phyloP scores from a whole-genome alignment of 225 moss, liverwort and hornwort genomes.

The Climacium dendroides region DNA sequence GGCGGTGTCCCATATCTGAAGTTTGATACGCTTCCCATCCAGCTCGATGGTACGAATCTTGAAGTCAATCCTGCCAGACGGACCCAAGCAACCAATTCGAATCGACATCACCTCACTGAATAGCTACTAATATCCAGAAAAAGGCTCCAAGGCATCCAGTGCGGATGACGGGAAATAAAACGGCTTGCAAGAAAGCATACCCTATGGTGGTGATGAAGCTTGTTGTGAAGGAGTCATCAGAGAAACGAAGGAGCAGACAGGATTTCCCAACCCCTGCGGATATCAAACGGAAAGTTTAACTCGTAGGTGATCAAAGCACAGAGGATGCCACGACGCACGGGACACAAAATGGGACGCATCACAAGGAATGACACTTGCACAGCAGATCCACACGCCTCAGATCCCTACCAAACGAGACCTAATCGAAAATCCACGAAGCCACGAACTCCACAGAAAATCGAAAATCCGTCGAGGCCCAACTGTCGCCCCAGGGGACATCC shows the following conservation, averaged over 20 bases:
- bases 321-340: neutral
- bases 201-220: slow-evolving; percentile 98
- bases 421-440: neutral
- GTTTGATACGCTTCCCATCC: slow-evolving; percentile 94
- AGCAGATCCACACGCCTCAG: neutral
- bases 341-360: neutral
- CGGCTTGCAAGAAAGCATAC: slow-evolving; percentile 12
- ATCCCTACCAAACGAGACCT: neutral
- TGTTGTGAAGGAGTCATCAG: slow-evolving; percentile 96
- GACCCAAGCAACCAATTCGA: neutral
- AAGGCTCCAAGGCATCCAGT: neutral
- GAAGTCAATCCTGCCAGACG: slow-evolving; percentile 73
- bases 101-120: neutral
- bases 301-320: neutral
- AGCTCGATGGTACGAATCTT: slow-evolving; percentile 98
- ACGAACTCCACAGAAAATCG: neutral
- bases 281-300: neutral
- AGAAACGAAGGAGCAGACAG: slow-evolving; percentile 88
- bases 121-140: neutral
- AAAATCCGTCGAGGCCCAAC: neutral
- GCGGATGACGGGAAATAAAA: too few relatives aligned
- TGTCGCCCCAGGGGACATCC: neutral
- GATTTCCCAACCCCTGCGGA: slow-evolving; percentile 86
- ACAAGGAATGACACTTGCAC: neutral
- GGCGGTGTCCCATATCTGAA: slow-evolving; percentile 98